phyloP scores from a whole-genome alignment of 495 filamentous ascomycete genomes.

The Podospora pseudocomata region DNA sequence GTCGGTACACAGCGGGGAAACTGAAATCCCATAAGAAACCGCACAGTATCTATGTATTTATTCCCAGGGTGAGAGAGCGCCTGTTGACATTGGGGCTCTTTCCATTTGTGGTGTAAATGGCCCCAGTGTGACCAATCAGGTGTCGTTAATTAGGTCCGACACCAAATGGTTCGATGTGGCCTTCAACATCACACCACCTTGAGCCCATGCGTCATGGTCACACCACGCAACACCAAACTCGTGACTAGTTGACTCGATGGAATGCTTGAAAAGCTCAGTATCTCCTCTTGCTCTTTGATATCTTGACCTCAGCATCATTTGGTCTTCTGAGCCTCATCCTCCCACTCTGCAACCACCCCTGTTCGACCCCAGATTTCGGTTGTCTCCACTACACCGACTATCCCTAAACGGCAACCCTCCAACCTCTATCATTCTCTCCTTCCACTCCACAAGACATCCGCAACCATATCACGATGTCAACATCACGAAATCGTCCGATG shows the following conservation, averaged over 20 bases:
- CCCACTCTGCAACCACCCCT: not conserved
- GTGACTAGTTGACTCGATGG: not conserved
- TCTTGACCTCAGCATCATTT: conserved; percentile 4
- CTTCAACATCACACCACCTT: conserved; percentile 16
- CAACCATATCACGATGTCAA: conserved; percentile 27
- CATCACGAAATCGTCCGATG: conserved; percentile 32
- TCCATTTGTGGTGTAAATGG: not conserved
- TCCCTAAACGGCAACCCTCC: not conserved
- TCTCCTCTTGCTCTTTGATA: not conserved
- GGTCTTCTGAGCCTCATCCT: not conserved
- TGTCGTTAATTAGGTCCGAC: not conserved
- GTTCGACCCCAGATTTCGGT: not conserved
- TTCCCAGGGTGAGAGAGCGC: not conserved
- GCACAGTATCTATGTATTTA: not conserved
- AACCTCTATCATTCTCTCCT: not conserved
- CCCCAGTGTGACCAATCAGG: conserved; percentile 1
- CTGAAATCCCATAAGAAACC: not conserved
- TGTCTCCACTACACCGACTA: not conserved
- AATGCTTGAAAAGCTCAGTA: conserved; percentile 7
- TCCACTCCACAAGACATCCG: not conserved
- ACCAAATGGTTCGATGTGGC: conserved; percentile 3
- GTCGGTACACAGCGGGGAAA: not conserved
- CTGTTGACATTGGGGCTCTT: not conserved
- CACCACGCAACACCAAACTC: conserved; percentile 8
- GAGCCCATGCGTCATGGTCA: conserved; percentile 13